A percentile compares a stretch with the other conserved stretches of the same genome.
Evolutionary conservation across 768 basidiomycete genomes (phyloP).

Genomic region (Lyophyllum atratum): DNA sequence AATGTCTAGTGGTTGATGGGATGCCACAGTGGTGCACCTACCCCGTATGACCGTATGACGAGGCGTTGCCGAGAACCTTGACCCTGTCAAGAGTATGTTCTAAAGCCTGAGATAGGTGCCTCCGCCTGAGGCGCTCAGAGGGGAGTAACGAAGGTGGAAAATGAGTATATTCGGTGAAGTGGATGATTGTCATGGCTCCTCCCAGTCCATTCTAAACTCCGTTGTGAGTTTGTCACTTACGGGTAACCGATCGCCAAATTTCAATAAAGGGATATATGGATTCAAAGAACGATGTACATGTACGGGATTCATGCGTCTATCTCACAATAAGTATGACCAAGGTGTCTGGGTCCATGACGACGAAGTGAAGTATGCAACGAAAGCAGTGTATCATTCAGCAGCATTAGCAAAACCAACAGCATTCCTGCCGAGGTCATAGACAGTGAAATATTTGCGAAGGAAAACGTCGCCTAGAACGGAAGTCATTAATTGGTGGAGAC

Average conservation of each 20-base stretch:
- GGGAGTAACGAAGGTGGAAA: conserved; percentile 20
- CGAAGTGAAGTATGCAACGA: neutral
- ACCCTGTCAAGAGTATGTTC: conserved; percentile 58
- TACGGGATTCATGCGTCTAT: neutral
- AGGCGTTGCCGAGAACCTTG: conserved; percentile 64
- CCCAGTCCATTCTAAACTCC: neutral
- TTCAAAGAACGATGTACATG: neutral
- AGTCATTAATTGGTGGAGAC: conserved; percentile 1
- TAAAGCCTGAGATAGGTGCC: conserved; percentile 25
- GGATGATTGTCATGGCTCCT: neutral
- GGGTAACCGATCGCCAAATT: neutral
- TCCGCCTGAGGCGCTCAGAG: conserved; percentile 28
- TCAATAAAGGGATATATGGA: neutral
- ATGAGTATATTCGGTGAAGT: conserved; percentile 2
- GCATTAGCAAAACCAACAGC: conserved; percentile 82
- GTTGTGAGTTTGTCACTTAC: too few relatives aligned
- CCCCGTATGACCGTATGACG: conserved; percentile 68
- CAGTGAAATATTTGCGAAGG: conserved; percentile 89
- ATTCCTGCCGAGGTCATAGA: conserved; percentile 77
- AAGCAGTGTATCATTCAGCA: conserved; percentile 25
- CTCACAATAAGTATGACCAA: neutral
- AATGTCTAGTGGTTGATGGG: neutral
- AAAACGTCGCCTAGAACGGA: conserved; percentile 71
- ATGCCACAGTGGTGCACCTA: conserved; percentile 26
- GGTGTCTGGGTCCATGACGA: neutral